These are phyloP conservation scores for Paragyromitra xinjiangensis DNA, from an alignment of 495 filamentous ascomycete genomes.

Conservation along the genomic window DNA sequence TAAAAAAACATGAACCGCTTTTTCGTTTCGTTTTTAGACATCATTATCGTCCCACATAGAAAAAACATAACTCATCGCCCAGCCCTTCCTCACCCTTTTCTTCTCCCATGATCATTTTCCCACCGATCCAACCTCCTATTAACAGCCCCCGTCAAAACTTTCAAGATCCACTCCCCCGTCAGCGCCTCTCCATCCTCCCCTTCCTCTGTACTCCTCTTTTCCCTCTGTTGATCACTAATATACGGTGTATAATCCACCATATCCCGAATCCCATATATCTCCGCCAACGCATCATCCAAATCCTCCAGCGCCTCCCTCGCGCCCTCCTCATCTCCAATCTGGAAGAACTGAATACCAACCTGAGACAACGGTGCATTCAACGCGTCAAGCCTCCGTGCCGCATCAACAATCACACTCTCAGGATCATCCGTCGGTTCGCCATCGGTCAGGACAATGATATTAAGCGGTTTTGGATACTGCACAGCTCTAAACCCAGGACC, in stretches of 20 bases:
- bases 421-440: conserved; percentile 84
- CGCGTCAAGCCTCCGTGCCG: conserved; percentile 75
- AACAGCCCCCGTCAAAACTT: conserved; percentile 54
- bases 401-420: conserved; percentile 72
- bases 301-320: conserved; percentile 73
- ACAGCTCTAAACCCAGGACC: not conserved
- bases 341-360: conserved; percentile 95
- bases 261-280: conserved; percentile 71
- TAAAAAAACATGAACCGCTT: not conserved
- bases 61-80: conserved; percentile 1
- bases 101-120: conserved; percentile 43
- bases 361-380: conserved; percentile 81
- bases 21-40: not conserved
- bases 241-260: conserved; percentile 81
- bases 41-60: conserved; percentile 11
- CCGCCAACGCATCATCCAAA: conserved; percentile 79
- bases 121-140: conserved; percentile 54
- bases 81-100: not conserved
- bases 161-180: conserved; percentile 53
- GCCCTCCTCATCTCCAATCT: conserved; percentile 78
- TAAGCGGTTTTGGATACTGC: conserved; percentile 72
- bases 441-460: conserved; percentile 94
- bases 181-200: conserved; percentile 22
- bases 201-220: conserved; percentile 1
- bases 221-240: conserved; percentile 5